These are phyloP conservation scores for Apiospora marii DNA, from an alignment of 2,329 filamentous ascomycete genomes.

Conservation along the genomic window DNA sequence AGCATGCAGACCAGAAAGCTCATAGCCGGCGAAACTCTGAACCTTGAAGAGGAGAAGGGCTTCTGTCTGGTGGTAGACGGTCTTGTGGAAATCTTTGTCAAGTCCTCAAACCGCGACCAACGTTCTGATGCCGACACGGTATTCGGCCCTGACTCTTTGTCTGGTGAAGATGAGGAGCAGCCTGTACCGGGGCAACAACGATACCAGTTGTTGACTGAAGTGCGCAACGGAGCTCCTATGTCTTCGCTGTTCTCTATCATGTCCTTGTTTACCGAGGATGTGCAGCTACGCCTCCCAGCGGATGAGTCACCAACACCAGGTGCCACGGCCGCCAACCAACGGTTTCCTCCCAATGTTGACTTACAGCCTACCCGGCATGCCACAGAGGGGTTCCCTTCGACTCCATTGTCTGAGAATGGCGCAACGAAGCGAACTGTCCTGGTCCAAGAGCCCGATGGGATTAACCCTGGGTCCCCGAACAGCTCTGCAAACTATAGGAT, in stretches of 20 bases:
- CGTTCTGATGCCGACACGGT: constrained; percentile 22
- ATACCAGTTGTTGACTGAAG: constrained; percentile 95
- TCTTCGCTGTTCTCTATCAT: constrained; percentile 97
- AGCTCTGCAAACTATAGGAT: constrained; percentile 63
- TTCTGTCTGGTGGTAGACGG: constrained; percentile 98
- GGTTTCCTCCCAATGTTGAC: constrained; percentile 36
- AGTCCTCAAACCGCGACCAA: constrained; percentile 65
- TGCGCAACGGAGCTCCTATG: constrained; percentile 98
- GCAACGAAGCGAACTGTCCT: constrained; percentile 29
- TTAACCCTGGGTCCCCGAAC: constrained; percentile 38
- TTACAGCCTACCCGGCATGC: constrained; percentile 30
- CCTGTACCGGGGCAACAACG: constrained; percentile 72
- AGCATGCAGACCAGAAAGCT: constrained; percentile 98
- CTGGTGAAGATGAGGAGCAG: constrained; percentile 72
- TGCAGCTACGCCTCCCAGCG: constrained; percentile 78
- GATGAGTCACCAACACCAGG: constrained; percentile 56
- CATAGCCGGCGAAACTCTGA: constrained; percentile 92
- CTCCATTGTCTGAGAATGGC: constrained; percentile 38
- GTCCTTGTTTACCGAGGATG: constrained; percentile 94
- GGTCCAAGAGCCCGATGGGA: constrained; percentile 39
- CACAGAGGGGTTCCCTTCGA: constrained; percentile 29
- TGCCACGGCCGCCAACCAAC: constrained; percentile 37
- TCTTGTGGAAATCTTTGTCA: constrained; percentile 96
- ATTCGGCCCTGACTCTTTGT: constrained; percentile 58
- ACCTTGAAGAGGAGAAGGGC: constrained; percentile 96